Evolutionary conservation across 192 early-diverging fungal species (phyloP).

Genomic region (Backusella morwellensis): DNA sequence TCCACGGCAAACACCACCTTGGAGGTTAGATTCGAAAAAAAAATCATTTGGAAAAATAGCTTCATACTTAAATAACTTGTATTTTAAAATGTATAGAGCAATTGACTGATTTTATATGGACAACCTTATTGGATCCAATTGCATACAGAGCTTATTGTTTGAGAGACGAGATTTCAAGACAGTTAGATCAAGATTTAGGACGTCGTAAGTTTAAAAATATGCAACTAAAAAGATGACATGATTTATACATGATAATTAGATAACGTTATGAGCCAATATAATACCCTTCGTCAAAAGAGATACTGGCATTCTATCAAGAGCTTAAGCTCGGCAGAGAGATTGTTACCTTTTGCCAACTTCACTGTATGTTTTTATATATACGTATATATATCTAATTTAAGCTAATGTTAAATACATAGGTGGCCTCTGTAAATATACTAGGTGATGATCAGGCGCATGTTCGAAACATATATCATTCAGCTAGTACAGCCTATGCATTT

Average conservation of each 20-base stretch:
- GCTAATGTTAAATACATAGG: constrained; percentile 3
- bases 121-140: constrained; percentile 34
- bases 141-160: constrained; percentile 21
- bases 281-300: constrained; percentile 29
- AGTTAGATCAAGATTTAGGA: constrained; percentile 20
- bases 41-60: not conserved
- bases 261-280: constrained; percentile 30
- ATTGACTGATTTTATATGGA: constrained; percentile 29
- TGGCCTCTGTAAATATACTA: constrained; percentile 12
- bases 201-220: constrained; percentile 17
- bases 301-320: constrained; percentile 35
- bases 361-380: constrained; percentile 9
- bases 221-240: not conserved
- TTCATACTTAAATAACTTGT: not conserved
- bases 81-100: constrained; percentile 14
- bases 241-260: constrained; percentile 1
- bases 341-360: constrained; percentile 28
- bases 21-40: not conserved
- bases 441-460: constrained; percentile 6
- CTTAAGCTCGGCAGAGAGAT: constrained; percentile 12
- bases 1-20: constrained; percentile 2
- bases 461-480: constrained; percentile 38
- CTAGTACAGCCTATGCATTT: constrained; percentile 46
- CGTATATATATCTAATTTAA: not conserved
- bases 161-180: constrained; percentile 1